Percentiles rank a stretch among this genome's conserved stretches.
Conservation (phyloP, 2,329 filamentous ascomycete species). For the Dryadomyces sulphureus region DNA sequence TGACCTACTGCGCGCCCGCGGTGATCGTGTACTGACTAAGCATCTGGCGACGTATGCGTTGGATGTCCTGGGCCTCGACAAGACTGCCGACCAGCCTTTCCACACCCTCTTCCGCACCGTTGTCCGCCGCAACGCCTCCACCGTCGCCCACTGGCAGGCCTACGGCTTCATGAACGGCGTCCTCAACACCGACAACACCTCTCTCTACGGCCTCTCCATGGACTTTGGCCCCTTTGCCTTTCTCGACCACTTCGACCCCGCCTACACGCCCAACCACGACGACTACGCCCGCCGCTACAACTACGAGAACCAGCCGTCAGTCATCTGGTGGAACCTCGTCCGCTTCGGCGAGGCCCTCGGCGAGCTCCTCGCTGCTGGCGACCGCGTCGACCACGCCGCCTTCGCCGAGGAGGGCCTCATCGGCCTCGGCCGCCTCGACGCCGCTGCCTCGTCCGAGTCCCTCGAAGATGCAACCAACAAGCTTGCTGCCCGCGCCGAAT, state of each 20-base stretch:
- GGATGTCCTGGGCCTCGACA: slow-evolving; percentile 44
- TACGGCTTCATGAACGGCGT: slow-evolving; percentile 99
- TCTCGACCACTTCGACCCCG: slow-evolving; percentile 89
- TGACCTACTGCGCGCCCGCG: slow-evolving; percentile 72
- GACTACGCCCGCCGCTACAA: slow-evolving; percentile 76
- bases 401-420: slow-evolving; percentile 61
- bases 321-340: slow-evolving; percentile 98
- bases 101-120: slow-evolving; percentile 79
- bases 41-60: slow-evolving; percentile 72
- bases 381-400: slow-evolving; percentile 51
- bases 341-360: slow-evolving; percentile 79
- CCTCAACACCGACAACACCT: slow-evolving; percentile 95
- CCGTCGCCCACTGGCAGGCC: slow-evolving; percentile 88
- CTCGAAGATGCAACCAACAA: slow-evolving; percentile 53
- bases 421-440: slow-evolving; percentile 7
- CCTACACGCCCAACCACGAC: slow-evolving; percentile 94
- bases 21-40: slow-evolving; percentile 61
- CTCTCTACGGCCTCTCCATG: slow-evolving; percentile 72
- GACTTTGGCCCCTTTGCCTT: slow-evolving; percentile 97
- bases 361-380: slow-evolving; percentile 70
- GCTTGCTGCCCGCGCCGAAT: slow-evolving; percentile 69
- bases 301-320: slow-evolving; percentile 85
- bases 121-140: slow-evolving; percentile 68
- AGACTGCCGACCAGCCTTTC: slow-evolving; percentile 36
- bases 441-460: slow-evolving; percentile 20